Evolutionary conservation across 1,284 basidiomycete genomes (phyloP).

Genomic region (Ganoderma leucocontextum): DNA sequence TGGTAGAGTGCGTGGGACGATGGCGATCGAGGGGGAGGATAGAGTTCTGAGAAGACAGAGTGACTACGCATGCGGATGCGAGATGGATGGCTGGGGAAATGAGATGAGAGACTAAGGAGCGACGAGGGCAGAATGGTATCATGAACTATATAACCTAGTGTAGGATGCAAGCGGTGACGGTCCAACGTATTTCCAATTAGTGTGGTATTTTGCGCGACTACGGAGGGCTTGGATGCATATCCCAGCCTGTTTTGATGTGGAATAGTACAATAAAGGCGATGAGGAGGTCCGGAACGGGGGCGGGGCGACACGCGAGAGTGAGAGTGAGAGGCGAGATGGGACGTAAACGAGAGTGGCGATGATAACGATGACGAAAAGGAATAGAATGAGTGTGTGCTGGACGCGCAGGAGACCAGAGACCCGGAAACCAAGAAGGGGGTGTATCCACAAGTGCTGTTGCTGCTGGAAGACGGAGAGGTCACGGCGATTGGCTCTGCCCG

Average conservation of each 20-base stretch:
- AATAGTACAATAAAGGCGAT: neutral
- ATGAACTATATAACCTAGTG: slow-evolving; percentile 7
- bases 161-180: neutral
- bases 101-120: neutral
- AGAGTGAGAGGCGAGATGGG: neutral
- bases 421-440: neutral
- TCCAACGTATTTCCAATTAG: slow-evolving; percentile 3
- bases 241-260: neutral
- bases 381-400: neutral
- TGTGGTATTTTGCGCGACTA: neutral
- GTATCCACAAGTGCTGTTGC: neutral
- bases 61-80: neutral
- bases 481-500: slow-evolving; percentile 24
- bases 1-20: neutral
- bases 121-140: slow-evolving; percentile 7
- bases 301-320: neutral
- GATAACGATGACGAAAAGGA: neutral
- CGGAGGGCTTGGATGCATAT: neutral
- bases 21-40: neutral
- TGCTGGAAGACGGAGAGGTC: neutral
- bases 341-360: neutral
- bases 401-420: neutral
- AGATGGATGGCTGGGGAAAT: neutral
- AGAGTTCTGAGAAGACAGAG: neutral
- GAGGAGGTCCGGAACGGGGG: neutral